Evolutionary conservation across 176 grass and related monocot species (phyloP).

Genomic region (Musa acuminata): DNA sequence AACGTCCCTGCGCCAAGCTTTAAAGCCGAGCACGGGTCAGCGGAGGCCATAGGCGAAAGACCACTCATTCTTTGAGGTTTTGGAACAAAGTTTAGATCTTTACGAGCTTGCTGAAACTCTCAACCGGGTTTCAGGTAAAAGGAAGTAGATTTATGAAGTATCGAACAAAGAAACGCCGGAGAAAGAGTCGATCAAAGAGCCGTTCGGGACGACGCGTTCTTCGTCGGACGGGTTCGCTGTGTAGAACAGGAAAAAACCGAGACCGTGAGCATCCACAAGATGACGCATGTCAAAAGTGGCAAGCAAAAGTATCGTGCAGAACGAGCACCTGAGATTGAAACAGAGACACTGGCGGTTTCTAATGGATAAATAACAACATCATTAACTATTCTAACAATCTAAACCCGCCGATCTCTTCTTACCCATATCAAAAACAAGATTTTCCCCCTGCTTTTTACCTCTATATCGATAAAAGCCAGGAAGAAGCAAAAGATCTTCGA

Average conservation of each 20-base stretch:
- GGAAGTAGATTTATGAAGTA: background rate
- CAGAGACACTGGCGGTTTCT: background rate
- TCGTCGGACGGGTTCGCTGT: background rate
- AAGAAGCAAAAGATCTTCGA: background rate
- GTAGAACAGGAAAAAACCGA: background rate
- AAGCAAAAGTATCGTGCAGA: background rate
- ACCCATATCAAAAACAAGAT: background rate
- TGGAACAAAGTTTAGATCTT: background rate
- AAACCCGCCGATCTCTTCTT: no score
- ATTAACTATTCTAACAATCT: no score
- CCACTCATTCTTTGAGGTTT: background rate
- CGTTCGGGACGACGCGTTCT: background rate
- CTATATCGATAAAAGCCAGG: background rate
- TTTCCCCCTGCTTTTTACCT: background rate
- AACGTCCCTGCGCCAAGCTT: constrained; percentile 33
- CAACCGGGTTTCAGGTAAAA: background rate
- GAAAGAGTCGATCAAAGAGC: background rate
- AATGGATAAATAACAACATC: background rate
- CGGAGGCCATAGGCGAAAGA: background rate
- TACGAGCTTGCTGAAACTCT: background rate
- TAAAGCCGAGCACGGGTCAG: constrained; percentile 27
- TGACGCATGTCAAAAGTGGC: background rate
- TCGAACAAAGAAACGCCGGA: background rate
- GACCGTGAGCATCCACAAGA: background rate
- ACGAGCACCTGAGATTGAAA: background rate